Evolutionary conservation across 2,329 filamentous ascomycete species (phyloP), one percentile per base, ranked within the genome.

Genomic region (Neonectria coccinea): DNA sequence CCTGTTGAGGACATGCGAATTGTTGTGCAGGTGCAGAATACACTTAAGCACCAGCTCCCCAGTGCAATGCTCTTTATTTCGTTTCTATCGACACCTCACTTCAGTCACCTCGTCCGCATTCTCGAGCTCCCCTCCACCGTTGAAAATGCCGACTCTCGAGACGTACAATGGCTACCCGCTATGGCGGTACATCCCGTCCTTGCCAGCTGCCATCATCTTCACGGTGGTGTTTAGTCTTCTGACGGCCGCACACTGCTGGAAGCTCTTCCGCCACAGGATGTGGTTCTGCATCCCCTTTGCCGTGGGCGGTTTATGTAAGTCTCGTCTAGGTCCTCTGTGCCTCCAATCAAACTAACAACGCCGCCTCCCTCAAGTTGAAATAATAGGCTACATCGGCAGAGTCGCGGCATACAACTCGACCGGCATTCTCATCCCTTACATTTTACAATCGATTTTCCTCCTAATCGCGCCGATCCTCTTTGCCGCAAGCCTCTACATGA

Each of bases 221-320:
- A 71, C 76, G 4, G 59, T 80, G 29, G 69, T 87, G 1, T 87
- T 86, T 70, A 57, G 69, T 20, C 50, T 79, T 9, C 69, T 81
- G 11, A 83, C 84, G 1, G 53, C 74, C 0, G 67, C 74, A 5
- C 85, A 88, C 67, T 64, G 69, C 2, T 82, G 75, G 61, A 78
- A 80, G 50, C 73, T 85, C 31, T 68, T 81, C 36, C 80, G 77
- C 31, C 79, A 80, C 25, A 74, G 79, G 39, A 82, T 80, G 47
- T 86, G 83, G 81, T 87, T 83, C 71, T 84, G 84, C 67, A 76
- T 82, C 9, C 78, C 82, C 0, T 81, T 85, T 64, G 66, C 82
- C 10, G 68, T 83, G 16, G 84, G 83, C 5, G 81, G 80, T 5
- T 51, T 80, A 9, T 82, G 83, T 84, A 78, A 57, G 83, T 76